These are phyloP conservation scores for Pichia exigua DNA, from an alignment of 805 yeast species.

Conservation along the genomic window DNA sequence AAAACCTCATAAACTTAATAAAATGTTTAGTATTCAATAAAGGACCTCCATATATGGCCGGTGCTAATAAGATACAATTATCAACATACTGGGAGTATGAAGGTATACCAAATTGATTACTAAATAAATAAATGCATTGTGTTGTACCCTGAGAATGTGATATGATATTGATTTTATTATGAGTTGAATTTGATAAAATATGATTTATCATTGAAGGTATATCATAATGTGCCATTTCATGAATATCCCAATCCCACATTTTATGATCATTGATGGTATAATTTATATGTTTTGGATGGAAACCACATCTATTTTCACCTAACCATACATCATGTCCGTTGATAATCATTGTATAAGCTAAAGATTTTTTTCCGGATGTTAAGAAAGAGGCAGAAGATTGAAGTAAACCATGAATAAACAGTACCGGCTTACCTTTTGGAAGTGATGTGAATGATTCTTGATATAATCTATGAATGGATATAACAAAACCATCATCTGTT, in stretches of 20 bases:
- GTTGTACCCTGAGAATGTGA: constrained; percentile 96
- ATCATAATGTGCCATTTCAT: constrained; percentile 75
- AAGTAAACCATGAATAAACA: constrained; percentile 78
- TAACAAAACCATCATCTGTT: constrained; percentile 73
- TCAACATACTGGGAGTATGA: constrained; percentile 31
- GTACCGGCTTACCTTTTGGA: constrained; percentile 42
- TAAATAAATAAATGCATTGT: constrained; percentile 66
- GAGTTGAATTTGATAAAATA: constrained; percentile 32
- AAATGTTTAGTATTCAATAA: constrained; percentile 56
- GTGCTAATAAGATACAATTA: constrained; percentile 72
- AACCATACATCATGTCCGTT: constrained; percentile 81
- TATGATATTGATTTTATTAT: constrained; percentile 46
- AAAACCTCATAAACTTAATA: constrained; percentile 51
- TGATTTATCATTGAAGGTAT: constrained; percentile 59
- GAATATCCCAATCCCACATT: constrained; percentile 93
- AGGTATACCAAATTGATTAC: constrained; percentile 37
- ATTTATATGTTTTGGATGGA: constrained; percentile 56
- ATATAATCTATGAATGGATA: constrained; percentile 50
- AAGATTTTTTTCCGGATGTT: constrained; percentile 71
- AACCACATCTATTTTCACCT: constrained; percentile 87
- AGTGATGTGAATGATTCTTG: constrained; percentile 33
- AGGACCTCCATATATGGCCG: constrained; percentile 86
- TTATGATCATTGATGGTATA: constrained; percentile 35
- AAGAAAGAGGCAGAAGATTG: constrained; percentile 84
- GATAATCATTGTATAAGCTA: constrained; percentile 48